Base-by-base conservation (phyloP, 2,329 filamentous ascomycete species). In the Hymenoscyphus infarciens region DNA sequence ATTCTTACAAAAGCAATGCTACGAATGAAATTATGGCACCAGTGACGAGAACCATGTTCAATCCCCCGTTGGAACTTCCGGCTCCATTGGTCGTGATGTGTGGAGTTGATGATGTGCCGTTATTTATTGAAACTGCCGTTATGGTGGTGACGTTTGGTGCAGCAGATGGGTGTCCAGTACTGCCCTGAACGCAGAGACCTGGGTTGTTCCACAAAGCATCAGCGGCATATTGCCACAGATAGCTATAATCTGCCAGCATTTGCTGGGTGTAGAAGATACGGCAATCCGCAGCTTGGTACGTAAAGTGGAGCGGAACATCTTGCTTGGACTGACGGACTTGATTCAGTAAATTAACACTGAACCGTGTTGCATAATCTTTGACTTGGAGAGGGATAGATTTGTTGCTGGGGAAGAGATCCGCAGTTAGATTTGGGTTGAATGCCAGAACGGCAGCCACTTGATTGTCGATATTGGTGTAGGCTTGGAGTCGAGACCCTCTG, bases 251-350 rank as follows among this genome's bases (percentile, higher is more conserved):
- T 5, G 77, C 70, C 38, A 82, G 71, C 70, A 83, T 84, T 3
- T 77, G 72, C 16, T 76, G 69, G 5, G 84, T 84, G 63, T 82
- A 86, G 69, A 81, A 87, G 15, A 87, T 71, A 2, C 83, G 77
- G 66, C 85, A 88, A 66, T 84, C 81, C 0, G 85, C 82, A 0
- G 83, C 79, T 64, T 86, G 80, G 65, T 86, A 85, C 3, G 81
- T 72, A 69, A 88, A 88, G 67, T 88, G 85, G 19, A 82, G 72
- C 7, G 84, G 80, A 4, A 56, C 38, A 0, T 76, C 73, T 60
- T 72, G 65, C 13, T 69, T 66, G 11, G 75, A 67, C 66, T 55
- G 63, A 58, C 66, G 29, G 60, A 69, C 62, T 29, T 68, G 73
- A 61, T 80, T 78, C 31, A 75, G 72, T 35, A 75, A 70, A 67